These are phyloP conservation scores for Metschnikowia dekortorum DNA, from an alignment of 805 yeast species.

Conservation along the genomic window DNA sequence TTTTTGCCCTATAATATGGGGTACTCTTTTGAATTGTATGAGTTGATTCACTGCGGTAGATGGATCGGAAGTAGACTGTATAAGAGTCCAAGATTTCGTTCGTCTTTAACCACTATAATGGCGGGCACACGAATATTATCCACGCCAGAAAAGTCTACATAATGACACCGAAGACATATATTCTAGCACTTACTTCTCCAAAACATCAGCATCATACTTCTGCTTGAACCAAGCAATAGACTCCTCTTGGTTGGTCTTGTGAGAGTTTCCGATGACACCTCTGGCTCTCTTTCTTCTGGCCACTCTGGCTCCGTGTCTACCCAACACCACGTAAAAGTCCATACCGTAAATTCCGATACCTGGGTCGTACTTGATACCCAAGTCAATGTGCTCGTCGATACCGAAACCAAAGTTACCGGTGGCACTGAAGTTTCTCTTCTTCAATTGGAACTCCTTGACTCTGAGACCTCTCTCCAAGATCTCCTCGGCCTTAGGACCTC, in stretches of 20 bases:
- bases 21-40: too few relatives aligned
- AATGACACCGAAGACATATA: background rate
- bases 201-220: constrained; percentile 98
- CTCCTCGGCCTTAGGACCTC: constrained; percentile 99
- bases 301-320: constrained; percentile 99
- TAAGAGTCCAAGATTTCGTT: too few relatives aligned
- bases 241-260: constrained; percentile 90
- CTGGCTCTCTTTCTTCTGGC: constrained; percentile 97
- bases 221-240: constrained; percentile 98
- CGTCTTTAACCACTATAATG: too few relatives aligned
- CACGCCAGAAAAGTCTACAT: too few relatives aligned
- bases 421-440: constrained; percentile 89
- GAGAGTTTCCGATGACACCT: constrained; percentile 85
- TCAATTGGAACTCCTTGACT: constrained; percentile 99
- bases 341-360: constrained; percentile 99
- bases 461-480: constrained; percentile 99
- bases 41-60: too few relatives aligned
- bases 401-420: constrained; percentile 99
- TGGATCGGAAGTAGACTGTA: too few relatives aligned
- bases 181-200: constrained; percentile 55
- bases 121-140: too few relatives aligned
- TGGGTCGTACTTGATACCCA: constrained; percentile 99
- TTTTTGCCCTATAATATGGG: too few relatives aligned
- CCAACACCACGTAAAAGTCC: constrained; percentile 99
- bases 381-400: constrained; percentile 98